Percentiles rank a stretch among this genome's conserved stretches.
These are phyloP conservation scores for Neofusicoccum laricinum DNA, from an alignment of 2,329 filamentous ascomycete genomes.

Conservation along the genomic window DNA sequence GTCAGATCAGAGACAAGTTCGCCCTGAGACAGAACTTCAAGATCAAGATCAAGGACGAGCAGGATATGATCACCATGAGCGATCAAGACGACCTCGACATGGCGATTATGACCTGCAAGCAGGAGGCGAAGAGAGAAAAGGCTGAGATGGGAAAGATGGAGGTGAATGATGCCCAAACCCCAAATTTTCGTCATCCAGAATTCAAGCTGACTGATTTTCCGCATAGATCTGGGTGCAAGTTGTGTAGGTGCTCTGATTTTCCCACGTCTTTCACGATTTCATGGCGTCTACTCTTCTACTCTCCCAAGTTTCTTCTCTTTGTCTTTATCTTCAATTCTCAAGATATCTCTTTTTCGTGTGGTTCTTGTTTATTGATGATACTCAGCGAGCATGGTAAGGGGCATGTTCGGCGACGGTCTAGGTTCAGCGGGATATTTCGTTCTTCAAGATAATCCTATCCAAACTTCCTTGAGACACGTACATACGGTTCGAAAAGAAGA, in stretches of 20 bases:
- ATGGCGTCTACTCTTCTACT: constrained; percentile 10
- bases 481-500: background rate
- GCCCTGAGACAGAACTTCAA: constrained; percentile 74
- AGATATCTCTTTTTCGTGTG: background rate
- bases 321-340: constrained; percentile 5
- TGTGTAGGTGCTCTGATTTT: constrained; percentile 15
- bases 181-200: background rate
- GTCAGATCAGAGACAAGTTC: constrained; percentile 84
- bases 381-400: constrained; percentile 26
- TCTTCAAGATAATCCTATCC: constrained; percentile 13
- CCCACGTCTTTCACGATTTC: constrained; percentile 8
- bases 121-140: constrained; percentile 67
- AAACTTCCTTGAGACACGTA: constrained; percentile 15
- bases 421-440: constrained; percentile 14
- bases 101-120: constrained; percentile 69
- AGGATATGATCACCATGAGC: constrained; percentile 95
- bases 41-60: constrained; percentile 84
- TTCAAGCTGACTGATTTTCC: background rate
- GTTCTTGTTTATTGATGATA: constrained; percentile 17
- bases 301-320: background rate
- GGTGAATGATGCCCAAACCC: constrained; percentile 56
- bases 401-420: constrained; percentile 17
- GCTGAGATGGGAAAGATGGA: constrained; percentile 91
- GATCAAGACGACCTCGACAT: constrained; percentile 96
- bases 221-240: constrained; percentile 13